Conservation (phyloP, 805 yeast genomes). For the Ogataea methylovora region DNA sequence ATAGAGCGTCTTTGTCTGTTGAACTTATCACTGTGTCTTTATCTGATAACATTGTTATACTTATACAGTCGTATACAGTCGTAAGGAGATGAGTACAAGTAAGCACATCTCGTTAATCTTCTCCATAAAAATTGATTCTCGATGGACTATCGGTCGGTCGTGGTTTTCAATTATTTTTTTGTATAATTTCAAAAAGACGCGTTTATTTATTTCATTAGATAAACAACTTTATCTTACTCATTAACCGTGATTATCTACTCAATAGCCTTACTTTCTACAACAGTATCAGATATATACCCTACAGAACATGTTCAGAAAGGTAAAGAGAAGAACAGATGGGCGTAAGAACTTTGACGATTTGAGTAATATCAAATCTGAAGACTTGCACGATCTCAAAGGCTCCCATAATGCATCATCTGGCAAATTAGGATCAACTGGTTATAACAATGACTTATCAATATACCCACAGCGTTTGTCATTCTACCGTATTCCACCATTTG, state of each 20-base stretch:
- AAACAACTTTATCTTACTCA: no score
- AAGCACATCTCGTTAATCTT: no score
- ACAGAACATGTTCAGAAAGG: slow-evolving; percentile 54
- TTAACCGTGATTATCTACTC: no score
- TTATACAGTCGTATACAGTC: neutral
- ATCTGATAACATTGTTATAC: neutral
- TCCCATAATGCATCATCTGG: slow-evolving; percentile 20
- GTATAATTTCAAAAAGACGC: no score
- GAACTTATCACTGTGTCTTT: slow-evolving; percentile 2
- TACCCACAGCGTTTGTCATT: slow-evolving; percentile 64
- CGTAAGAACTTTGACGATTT: slow-evolving; percentile 50
- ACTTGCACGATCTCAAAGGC: slow-evolving; percentile 23
- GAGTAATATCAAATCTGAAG: slow-evolving; percentile 9
- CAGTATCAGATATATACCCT: no score
- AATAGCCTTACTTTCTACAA: no score
- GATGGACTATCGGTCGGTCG: no score
- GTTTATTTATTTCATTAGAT: no score
- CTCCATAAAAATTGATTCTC: no score
- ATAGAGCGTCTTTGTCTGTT: slow-evolving; percentile 68
- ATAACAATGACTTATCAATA: slow-evolving; percentile 21
- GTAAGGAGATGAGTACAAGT: neutral
- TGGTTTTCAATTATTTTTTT: no score
- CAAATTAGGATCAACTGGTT: slow-evolving; percentile 13
- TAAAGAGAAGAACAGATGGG: slow-evolving; percentile 69
- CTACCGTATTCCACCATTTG: slow-evolving; percentile 69